A percentile compares a stretch with the other conserved stretches of the same genome.
Conservation (phyloP, 139 green algal species). For the Monoraphidium neglectum region DNA sequence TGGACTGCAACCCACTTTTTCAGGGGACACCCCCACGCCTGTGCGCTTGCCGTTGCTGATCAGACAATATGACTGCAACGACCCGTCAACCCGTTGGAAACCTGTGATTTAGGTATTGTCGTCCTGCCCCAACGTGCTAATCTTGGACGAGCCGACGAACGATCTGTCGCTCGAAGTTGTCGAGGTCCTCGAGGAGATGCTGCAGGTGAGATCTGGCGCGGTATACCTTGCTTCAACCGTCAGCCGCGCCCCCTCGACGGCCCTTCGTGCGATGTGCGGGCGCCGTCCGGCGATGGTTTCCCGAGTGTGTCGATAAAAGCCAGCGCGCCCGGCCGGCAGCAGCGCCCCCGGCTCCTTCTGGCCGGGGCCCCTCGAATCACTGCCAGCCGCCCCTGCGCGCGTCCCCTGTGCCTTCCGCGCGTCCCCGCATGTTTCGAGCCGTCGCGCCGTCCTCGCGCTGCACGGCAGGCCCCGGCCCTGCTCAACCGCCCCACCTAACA, state of each 20-base stretch:
- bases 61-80: too few species aligned
- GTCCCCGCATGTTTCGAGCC: too few species aligned
- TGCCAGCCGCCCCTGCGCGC: not conserved
- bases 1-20: too few species aligned
- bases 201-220: not conserved
- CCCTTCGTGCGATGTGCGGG: not conserved
- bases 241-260: not conserved
- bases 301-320: not conserved
- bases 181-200: conserved; percentile 58
- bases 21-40: too few species aligned
- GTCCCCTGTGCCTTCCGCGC: too few species aligned
- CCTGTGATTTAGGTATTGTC: conserved; percentile 51
- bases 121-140: conserved; percentile 76
- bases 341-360: not conserved
- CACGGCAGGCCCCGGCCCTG: too few species aligned
- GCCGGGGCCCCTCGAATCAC: not conserved
- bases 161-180: conserved; percentile 78
- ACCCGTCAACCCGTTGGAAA: too few species aligned
- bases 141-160: conserved; percentile 81
- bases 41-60: too few species aligned
- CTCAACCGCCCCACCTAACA: not conserved
- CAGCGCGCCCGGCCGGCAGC: not conserved
- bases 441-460: too few species aligned
- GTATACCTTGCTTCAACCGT: not conserved
- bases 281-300: too few species aligned